Evolutionary conservation across 345 rosid genomes (phyloP), one percentile per base, ranked within the genome.

Genomic region (Dipteronia sinensis): DNA sequence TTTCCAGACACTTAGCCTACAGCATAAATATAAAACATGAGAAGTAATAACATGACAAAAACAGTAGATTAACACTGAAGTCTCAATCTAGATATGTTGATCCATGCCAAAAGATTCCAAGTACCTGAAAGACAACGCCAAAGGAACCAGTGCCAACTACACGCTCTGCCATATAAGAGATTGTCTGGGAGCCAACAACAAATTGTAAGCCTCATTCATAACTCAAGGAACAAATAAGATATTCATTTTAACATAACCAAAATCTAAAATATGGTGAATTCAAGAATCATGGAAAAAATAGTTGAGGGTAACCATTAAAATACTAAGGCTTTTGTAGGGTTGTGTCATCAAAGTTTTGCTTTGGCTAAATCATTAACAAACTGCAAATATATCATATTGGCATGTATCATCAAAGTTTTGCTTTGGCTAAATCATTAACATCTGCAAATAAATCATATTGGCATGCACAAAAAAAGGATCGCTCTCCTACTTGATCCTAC

Each of bases 71-170:
- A 0, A 25, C 13, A 65, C 72, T 29, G 56, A 75, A 51, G 17
- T 22, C 25, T 22, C 34, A 55, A 38, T 10, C 72, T n/a, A 6
- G 31, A 75, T 11, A 20, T 7, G 11, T 10, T n/a, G 16, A 55
- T 22, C 8, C 49, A 23, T 29, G 56, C 46, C 71, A 31, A 59
- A 16, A 58, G 27, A 29, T 75, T 79, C 20, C 73, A 72, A 65
- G 7, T 78, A 92, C 97, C 95, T 94, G 94, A 83, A 88, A 92
- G 75, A 94, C 98, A 78, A 94, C 96, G 75, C 98, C 98, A 84
- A 94, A 94, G 8, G 98, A 92, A 69, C 98, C 98, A 4, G 93
- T 84, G 17, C 98, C 98, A 73, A 94, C 90, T 69, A 91, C 94
- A 65, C 90, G 93, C 79, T 94, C 98, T 73, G 94, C 95, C 97